Evolutionary conservation across 768 basidiomycete genomes (phyloP).

Genomic region (Tricholoma flavovirens): DNA sequence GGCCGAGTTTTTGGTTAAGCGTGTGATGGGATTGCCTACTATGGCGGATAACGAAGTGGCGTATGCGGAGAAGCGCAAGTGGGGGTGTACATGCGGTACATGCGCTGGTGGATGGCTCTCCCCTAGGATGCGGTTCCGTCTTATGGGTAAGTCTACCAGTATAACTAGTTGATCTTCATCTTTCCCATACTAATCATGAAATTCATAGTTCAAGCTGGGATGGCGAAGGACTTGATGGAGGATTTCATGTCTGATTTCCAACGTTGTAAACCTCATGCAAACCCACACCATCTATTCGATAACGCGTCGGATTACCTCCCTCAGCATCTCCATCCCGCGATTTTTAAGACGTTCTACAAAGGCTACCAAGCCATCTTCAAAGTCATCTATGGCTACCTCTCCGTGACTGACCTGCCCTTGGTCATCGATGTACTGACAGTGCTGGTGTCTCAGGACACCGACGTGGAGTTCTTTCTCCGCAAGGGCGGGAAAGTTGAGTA

Average conservation of each 20-base stretch:
- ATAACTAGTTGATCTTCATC: neutral
- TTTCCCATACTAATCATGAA: neutral
- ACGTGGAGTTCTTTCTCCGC: conserved; percentile 3
- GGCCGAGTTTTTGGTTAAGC: conserved; percentile 7
- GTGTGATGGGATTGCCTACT: conserved; percentile 3
- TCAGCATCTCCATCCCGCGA: neutral
- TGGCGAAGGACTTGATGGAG: conserved; percentile 5
- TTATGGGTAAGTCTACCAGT: conserved; percentile 8
- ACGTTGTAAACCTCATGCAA: conserved; percentile 2
- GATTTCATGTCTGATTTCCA: conserved; percentile 1
- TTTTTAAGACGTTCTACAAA: conserved; percentile 12
- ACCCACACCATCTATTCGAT: neutral
- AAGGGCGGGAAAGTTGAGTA: conserved; percentile 14
- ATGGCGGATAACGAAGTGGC: neutral
- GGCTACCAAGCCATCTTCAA: conserved; percentile 9
- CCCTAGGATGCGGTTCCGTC: conserved; percentile 11
- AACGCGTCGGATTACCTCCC: conserved; percentile 8
- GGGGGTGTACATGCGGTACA: conserved; percentile 14
- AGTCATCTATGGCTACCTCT: neutral
- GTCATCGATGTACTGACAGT: neutral
- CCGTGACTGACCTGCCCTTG: neutral
- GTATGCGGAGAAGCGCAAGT: conserved; percentile 6
- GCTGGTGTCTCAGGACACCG: neutral
- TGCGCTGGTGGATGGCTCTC: conserved; percentile 14
- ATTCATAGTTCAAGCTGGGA: conserved; percentile 7